Percentiles rank a stretch among this genome's conserved stretches.
phyloP scores from a whole-genome alignment of 768 basidiomycete species.

The Hypholoma fasciculare region DNA sequence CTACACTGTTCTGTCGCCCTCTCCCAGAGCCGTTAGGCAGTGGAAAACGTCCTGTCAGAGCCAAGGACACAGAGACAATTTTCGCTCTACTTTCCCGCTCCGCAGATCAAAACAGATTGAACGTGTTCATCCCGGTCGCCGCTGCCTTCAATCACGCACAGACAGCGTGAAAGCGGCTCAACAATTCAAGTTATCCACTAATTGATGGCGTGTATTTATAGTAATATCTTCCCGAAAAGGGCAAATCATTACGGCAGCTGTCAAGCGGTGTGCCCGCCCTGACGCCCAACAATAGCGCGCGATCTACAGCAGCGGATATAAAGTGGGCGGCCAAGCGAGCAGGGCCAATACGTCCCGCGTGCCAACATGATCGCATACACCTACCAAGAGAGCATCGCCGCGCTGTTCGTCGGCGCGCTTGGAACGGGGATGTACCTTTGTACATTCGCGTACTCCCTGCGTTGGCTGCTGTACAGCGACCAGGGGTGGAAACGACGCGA shows the following conservation, averaged over 20 bases:
- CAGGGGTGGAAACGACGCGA: conserved; percentile 9
- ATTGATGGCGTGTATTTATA: not conserved
- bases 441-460: conserved; percentile 6
- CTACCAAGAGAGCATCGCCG: conserved; percentile 7
- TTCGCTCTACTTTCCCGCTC: not conserved
- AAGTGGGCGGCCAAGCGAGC: not conserved
- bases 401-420: conserved; percentile 9
- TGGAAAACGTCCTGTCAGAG: too few relatives aligned
- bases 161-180: not conserved
- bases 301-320: conserved; percentile 1
- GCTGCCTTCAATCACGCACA: not conserved
- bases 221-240: not conserved
- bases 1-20: too few relatives aligned
- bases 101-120: not conserved
- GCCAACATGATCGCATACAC: not conserved
- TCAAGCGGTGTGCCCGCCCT: not conserved
- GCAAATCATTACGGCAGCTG: not conserved
- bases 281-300: not conserved
- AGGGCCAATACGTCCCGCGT: not conserved
- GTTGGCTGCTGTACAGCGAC: conserved; percentile 9
- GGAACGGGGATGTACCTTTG: conserved; percentile 9
- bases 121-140: not conserved
- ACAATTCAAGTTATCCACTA: not conserved
- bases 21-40: too few relatives aligned
- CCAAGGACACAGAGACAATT: not conserved